phyloP scores from a whole-genome alignment of 2,329 filamentous ascomycete genomes.

The Ophiocordyceps camponoti-saundersi region DNA sequence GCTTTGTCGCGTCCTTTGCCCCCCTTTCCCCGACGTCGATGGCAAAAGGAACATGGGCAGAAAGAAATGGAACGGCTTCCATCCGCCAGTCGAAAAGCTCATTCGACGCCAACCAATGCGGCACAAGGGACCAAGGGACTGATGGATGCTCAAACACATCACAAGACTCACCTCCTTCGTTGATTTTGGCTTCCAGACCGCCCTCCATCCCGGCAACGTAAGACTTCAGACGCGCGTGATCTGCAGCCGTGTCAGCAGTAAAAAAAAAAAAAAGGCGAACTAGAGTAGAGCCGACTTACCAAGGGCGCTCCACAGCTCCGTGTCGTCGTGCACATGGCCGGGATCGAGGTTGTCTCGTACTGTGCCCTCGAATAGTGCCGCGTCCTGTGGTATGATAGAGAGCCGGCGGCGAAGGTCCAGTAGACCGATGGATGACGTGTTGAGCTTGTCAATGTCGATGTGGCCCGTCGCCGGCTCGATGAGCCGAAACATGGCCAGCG shows the following conservation, averaged over 20 bases:
- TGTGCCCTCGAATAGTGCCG: constrained; percentile 84
- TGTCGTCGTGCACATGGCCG: constrained; percentile 87
- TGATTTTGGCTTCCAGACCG: constrained; percentile 73
- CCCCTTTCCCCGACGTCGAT: no score
- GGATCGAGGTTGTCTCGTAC: constrained; percentile 93
- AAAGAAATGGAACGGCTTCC: neutral
- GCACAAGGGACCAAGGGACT: neutral
- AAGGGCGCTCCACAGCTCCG: constrained; percentile 88
- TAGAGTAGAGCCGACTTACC: constrained; percentile 36
- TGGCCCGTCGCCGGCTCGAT: constrained; percentile 74
- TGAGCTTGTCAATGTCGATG: constrained; percentile 77
- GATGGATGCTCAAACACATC: neutral
- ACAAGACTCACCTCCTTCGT: constrained; percentile 73
- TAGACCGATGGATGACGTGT: constrained; percentile 80
- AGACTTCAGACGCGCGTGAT: constrained; percentile 86
- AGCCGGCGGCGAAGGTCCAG: constrained; percentile 76
- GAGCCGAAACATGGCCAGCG: constrained; percentile 83
- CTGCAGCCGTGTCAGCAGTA: constrained; percentile 22
- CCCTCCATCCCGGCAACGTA: constrained; percentile 76
- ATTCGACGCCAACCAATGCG: no score
- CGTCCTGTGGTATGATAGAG: constrained; percentile 95
- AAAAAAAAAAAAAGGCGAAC: neutral
- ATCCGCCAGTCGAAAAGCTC: neutral
- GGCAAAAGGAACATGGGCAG: neutral
- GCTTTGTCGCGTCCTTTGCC: neutral